Percentiles rank a stretch among this genome's conserved stretches.
Conservation (phyloP, 2,329 filamentous ascomycete species). For the Pochonia chlamydosporia region DNA sequence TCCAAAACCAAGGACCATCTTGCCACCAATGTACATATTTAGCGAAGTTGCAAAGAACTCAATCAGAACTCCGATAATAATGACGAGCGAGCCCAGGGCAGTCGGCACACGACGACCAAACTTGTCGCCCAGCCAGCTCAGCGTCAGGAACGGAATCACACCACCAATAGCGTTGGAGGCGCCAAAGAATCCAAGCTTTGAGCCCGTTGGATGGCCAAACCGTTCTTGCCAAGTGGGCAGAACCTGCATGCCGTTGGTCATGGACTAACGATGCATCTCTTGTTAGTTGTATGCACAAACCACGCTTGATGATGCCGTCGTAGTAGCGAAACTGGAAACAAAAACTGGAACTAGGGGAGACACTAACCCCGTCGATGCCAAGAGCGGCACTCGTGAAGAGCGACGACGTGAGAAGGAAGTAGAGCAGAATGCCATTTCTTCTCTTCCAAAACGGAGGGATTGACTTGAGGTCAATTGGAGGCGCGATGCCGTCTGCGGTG, state of each 20-base stretch:
- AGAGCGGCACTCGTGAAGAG: conserved; percentile 34
- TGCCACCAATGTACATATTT: conserved; percentile 32
- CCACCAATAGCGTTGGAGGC: conserved; percentile 34
- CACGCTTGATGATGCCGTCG: background rate
- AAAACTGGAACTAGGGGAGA: background rate
- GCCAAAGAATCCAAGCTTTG: conserved; percentile 32
- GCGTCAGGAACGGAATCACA: conserved; percentile 29
- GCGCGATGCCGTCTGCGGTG: conserved; percentile 22
- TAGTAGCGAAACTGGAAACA: too few species aligned
- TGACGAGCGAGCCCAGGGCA: conserved; percentile 30
- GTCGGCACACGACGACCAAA: conserved; percentile 28
- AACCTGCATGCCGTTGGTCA: conserved; percentile 35
- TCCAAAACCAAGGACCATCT: conserved; percentile 30
- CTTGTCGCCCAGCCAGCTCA: conserved; percentile 29
- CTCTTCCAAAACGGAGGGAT: conserved; percentile 28
- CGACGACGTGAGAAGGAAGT: conserved; percentile 37
- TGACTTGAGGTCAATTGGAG: conserved; percentile 23
- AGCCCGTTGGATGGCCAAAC: conserved; percentile 31
- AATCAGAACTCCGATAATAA: conserved; percentile 29
- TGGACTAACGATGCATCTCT: conserved; percentile 17
- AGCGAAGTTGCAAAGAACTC: conserved; percentile 29
- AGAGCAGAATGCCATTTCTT: conserved; percentile 36
- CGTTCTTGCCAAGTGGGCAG: conserved; percentile 30
- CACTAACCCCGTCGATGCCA: conserved; percentile 35
- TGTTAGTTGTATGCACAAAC: background rate